phyloP scores from a whole-genome alignment of 2,329 filamentous ascomycete genomes.

The Fusarium sp. region DNA sequence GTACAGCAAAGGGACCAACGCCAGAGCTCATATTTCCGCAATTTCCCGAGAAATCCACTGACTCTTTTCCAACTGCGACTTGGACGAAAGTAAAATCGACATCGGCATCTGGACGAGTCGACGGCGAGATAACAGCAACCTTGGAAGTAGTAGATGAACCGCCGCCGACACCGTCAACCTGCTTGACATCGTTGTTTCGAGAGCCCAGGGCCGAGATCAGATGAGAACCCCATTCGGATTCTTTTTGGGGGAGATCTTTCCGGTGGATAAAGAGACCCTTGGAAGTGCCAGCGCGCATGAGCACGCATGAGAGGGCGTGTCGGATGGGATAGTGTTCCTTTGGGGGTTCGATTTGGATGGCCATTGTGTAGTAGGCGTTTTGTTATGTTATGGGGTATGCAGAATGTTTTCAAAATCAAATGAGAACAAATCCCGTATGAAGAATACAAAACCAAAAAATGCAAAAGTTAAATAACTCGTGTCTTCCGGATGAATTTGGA shows the following conservation, averaged over 20 bases:
- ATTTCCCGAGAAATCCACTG: slow-evolving; percentile 70
- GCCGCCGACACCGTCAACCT: slow-evolving; percentile 73
- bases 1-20: slow-evolving; percentile 70
- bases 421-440: background rate
- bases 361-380: slow-evolving; percentile 16
- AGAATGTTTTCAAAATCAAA: too few relatives aligned
- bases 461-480: slow-evolving; percentile 27
- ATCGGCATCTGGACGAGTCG: slow-evolving; percentile 60
- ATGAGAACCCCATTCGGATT: slow-evolving; percentile 63
- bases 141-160: slow-evolving; percentile 73
- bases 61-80: slow-evolving; percentile 67
- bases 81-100: slow-evolving; percentile 75
- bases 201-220: slow-evolving; percentile 68
- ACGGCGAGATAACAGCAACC: slow-evolving; percentile 67
- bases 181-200: slow-evolving; percentile 62
- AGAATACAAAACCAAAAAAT: background rate
- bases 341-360: slow-evolving; percentile 8
- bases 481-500: background rate
- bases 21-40: slow-evolving; percentile 74
- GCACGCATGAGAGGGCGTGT: slow-evolving; percentile 61
- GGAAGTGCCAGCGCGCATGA: slow-evolving; percentile 74
- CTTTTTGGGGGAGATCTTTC: slow-evolving; percentile 63
- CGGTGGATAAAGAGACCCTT: slow-evolving; percentile 71
- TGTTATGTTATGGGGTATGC: too few relatives aligned
- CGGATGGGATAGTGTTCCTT: slow-evolving; percentile 19